These are phyloP conservation scores for Penicillium canariense DNA, from an alignment of 495 filamentous ascomycete genomes.

Conservation along the genomic window DNA sequence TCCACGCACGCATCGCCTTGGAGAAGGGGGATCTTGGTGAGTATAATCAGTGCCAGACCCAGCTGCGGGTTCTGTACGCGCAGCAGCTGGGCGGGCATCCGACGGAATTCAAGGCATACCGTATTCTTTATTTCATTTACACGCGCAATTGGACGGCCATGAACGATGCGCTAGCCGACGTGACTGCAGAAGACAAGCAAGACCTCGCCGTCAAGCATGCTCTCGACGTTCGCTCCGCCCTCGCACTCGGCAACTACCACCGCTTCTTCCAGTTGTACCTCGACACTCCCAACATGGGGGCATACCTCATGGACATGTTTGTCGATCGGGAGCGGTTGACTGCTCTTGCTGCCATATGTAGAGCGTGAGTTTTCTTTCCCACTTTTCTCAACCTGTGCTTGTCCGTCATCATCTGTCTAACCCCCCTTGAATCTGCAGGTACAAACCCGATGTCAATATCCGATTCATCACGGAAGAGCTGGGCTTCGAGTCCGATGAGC, in stretches of 20 bases:
- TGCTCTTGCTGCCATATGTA: constrained; percentile 87
- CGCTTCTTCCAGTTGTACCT: constrained; percentile 94
- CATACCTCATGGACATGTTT: constrained; percentile 99
- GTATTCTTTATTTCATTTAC: constrained; percentile 99
- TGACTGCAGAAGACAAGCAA: constrained; percentile 93
- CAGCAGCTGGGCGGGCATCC: constrained; percentile 84
- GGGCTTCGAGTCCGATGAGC: constrained; percentile 88
- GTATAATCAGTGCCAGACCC: constrained; percentile 99
- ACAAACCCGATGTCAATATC: constrained; percentile 83
- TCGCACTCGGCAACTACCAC: constrained; percentile 95
- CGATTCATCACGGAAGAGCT: constrained; percentile 94
- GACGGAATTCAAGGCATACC: constrained; percentile 97
- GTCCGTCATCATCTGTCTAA: not conserved
- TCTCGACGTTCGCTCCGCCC: constrained; percentile 81
- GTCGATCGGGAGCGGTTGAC: constrained; percentile 87
- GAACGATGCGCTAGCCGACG: constrained; percentile 95
- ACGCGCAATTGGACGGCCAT: constrained; percentile 97
- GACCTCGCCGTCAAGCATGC: constrained; percentile 85
- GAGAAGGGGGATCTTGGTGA: constrained; percentile 99
- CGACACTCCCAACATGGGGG: constrained; percentile 94
- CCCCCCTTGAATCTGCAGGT: constrained; percentile 49
- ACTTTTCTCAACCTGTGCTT: not conserved
- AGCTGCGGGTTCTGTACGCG: constrained; percentile 85
- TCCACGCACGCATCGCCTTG: constrained; percentile 94
- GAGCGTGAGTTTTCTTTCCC: constrained; percentile 63